phyloP scores from a whole-genome alignment of 2,329 filamentous ascomycete genomes.

The Apiospora hydei region DNA sequence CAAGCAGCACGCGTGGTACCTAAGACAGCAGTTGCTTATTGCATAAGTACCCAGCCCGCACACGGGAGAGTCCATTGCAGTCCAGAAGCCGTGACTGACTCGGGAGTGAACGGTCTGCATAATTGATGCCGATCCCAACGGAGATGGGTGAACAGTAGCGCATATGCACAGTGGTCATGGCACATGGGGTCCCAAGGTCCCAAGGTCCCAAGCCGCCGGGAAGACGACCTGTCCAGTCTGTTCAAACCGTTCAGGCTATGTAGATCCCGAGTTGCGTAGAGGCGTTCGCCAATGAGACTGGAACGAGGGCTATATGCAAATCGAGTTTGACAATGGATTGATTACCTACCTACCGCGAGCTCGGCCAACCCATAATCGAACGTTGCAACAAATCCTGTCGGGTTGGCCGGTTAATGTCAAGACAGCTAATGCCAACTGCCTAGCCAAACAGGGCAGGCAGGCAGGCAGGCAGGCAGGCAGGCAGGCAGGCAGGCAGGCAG shows the following conservation, averaged over 20 bases:
- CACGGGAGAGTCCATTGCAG: background rate
- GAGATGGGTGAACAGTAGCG: background rate
- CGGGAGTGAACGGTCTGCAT: background rate
- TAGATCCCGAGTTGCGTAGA: background rate
- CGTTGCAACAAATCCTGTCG: background rate
- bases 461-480: too few relatives aligned
- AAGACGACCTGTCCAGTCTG: background rate
- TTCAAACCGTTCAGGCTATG: slow-evolving; percentile 13
- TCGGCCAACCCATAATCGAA: background rate
- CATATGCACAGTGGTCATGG: background rate
- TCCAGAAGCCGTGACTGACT: background rate
- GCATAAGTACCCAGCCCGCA: too few relatives aligned
- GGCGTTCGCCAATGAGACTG: background rate
- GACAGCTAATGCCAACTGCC: background rate
- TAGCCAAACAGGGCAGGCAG: background rate
- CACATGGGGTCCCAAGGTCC: background rate
- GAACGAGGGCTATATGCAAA: background rate
- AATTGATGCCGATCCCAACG: background rate
- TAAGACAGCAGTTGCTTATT: slow-evolving; percentile 13
- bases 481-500: background rate
- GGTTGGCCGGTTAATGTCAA: background rate
- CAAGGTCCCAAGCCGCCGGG: background rate
- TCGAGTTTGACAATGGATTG: background rate
- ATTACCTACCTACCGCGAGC: background rate
- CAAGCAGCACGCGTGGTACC: background rate